Evolutionary conservation across 2,329 filamentous ascomycete genomes (phyloP).

Genomic region (Talaromyces verruculosus): DNA sequence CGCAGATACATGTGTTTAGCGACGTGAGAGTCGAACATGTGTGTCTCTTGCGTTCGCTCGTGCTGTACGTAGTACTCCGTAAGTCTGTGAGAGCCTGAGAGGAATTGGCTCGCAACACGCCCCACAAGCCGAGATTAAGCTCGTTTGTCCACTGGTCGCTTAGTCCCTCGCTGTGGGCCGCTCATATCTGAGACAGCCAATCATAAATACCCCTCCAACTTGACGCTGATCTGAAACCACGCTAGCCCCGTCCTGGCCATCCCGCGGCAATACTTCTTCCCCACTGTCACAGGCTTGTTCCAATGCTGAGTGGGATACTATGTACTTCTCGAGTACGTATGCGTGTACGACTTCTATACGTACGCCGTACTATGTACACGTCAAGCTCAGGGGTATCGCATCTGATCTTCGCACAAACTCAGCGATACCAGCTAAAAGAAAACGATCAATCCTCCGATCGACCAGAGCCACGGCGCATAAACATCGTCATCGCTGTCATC

Average conservation of each 20-base stretch:
- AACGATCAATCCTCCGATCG: neutral
- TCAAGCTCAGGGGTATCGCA: neutral
- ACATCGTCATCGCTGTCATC: slow-evolving; percentile 7
- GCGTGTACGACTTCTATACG: neutral
- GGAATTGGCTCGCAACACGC: neutral
- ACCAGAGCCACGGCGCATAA: neutral
- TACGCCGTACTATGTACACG: neutral
- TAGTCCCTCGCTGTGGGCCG: neutral
- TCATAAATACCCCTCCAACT: neutral
- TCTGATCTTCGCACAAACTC: neutral
- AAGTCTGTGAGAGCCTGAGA: too few relatives aligned
- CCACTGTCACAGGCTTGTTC: slow-evolving; percentile 6
- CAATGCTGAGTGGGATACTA: neutral
- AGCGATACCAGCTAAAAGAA: neutral
- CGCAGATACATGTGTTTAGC: neutral
- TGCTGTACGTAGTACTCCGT: neutral
- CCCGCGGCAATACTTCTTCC: slow-evolving; percentile 11
- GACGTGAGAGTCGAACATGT: neutral
- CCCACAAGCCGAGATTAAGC: slow-evolving; percentile 14
- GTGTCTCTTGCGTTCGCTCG: neutral
- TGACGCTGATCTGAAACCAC: slow-evolving; percentile 22
- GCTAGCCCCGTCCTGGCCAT: slow-evolving; percentile 15
- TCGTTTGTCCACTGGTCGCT: neutral
- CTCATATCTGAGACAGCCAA: neutral
- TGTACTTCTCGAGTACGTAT: neutral